A percentile compares a stretch with the other conserved stretches of the same genome.
phyloP scores from a whole-genome alignment of 148 eudicot genomes.

The Persicaria maculosa region DNA sequence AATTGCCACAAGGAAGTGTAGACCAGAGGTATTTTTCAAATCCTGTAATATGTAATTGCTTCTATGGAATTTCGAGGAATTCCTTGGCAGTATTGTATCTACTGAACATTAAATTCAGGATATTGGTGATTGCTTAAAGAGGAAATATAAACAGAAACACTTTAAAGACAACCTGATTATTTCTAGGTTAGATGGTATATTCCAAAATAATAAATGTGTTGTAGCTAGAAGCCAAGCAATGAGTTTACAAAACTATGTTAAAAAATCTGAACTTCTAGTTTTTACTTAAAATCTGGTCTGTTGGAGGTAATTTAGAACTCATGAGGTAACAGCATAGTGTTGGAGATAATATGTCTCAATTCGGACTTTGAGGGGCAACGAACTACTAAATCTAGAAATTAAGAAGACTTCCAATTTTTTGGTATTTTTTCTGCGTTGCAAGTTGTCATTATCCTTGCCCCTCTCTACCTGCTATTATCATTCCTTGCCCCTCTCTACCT shows the following conservation, averaged over 20 bases:
- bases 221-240: neutral
- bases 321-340: no score
- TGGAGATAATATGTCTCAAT: no score
- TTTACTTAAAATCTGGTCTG: no score
- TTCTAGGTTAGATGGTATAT: neutral
- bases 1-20: conserved; percentile 74
- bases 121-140: neutral
- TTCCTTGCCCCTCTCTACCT: neutral
- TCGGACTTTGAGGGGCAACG: no score
- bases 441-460: neutral
- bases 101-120: neutral
- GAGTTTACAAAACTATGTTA: neutral
- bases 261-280: no score
- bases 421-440: neutral
- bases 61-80: neutral
- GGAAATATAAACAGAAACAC: neutral
- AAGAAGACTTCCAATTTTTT: neutral
- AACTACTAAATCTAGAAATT: neutral
- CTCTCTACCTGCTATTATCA: neutral
- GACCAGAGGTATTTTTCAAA: conserved; percentile 52
- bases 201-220: neutral
- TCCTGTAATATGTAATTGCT: neutral
- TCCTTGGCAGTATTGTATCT: neutral
- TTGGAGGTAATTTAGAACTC: no score
- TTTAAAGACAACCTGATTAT: neutral